Evolutionary conservation across 1,284 basidiomycete species (phyloP).

Genomic region (Sporisorium scitamineum): DNA sequence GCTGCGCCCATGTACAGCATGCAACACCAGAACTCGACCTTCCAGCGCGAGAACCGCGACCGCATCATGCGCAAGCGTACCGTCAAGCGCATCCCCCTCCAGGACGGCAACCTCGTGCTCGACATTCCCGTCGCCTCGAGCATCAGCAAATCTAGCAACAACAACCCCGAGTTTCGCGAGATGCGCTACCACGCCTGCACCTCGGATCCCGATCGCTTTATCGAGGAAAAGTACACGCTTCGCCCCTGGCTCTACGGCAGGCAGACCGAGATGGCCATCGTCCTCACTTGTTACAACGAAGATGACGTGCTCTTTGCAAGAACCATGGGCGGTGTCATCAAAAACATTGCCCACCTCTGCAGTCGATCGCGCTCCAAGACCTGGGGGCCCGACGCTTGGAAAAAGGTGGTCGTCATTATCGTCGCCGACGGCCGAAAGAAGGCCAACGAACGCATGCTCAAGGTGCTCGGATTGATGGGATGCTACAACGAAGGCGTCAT

Average conservation of each 20-base stretch:
- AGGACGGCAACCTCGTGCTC: conserved; percentile 69
- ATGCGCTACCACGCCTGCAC: conserved; percentile 72
- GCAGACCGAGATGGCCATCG: conserved; percentile 84
- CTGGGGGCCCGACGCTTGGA: conserved; percentile 96
- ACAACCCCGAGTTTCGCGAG: conserved; percentile 84
- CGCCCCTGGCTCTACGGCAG: conserved; percentile 82
- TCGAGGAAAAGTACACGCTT: conserved; percentile 82
- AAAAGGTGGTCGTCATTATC: conserved; percentile 79
- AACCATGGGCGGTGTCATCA: conserved; percentile 95
- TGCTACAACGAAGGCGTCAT: conserved; percentile 79
- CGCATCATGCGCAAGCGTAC: conserved; percentile 63
- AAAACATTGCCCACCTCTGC: conserved; percentile 75
- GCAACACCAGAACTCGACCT: conserved; percentile 31
- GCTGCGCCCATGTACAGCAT: conserved; percentile 32
- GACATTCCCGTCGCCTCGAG: conserved; percentile 68
- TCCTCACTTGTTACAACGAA: conserved; percentile 91
- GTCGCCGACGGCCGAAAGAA: conserved; percentile 94
- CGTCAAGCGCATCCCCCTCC: conserved; percentile 69
- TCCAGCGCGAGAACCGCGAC: conserved; percentile 38
- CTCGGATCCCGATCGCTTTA: conserved; percentile 83
- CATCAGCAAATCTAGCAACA: conserved; percentile 72
- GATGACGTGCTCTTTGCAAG: conserved; percentile 92
- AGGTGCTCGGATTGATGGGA: conserved; percentile 76
- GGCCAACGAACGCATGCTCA: conserved; percentile 91
- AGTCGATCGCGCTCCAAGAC: conserved; percentile 91